Conservation (phyloP, 495 filamentous ascomycete genomes). For the Penicillium atrosanguineum region DNA sequence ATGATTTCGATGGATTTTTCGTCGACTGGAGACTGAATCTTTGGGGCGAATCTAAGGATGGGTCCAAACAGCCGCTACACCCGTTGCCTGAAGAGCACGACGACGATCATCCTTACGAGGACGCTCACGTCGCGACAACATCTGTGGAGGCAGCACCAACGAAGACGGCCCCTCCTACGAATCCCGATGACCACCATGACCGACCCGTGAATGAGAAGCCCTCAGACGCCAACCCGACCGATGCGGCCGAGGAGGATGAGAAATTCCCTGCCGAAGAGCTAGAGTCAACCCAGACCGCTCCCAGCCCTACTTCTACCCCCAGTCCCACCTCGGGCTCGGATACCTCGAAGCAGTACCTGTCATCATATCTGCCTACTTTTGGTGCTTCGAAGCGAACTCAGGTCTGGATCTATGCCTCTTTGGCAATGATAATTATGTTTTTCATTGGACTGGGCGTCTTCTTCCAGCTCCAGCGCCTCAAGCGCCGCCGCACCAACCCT, state of each 20-base stretch:
- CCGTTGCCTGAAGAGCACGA: slow-evolving; percentile 84
- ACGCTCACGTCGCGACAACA: slow-evolving; percentile 52
- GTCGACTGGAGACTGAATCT: slow-evolving; percentile 91
- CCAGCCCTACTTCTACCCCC: slow-evolving; percentile 41
- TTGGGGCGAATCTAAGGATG: slow-evolving; percentile 85
- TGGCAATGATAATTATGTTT: slow-evolving; percentile 82
- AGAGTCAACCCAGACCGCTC: slow-evolving; percentile 28
- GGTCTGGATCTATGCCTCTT: slow-evolving; percentile 89
- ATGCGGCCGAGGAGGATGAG: background rate
- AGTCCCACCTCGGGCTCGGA: slow-evolving; percentile 42
- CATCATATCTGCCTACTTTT: slow-evolving; percentile 92
- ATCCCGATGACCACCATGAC: slow-evolving; percentile 69
- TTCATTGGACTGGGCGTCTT: slow-evolving; percentile 76
- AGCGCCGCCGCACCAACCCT: slow-evolving; percentile 67
- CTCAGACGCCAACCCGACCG: slow-evolving; percentile 2
- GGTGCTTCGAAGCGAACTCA: slow-evolving; percentile 87
- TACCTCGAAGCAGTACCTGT: slow-evolving; percentile 60
- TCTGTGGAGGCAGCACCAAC: slow-evolving; percentile 46
- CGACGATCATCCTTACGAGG: slow-evolving; percentile 71
- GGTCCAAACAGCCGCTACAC: slow-evolving; percentile 62
- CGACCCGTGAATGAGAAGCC: slow-evolving; percentile 70
- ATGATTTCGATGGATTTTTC: slow-evolving; percentile 73
- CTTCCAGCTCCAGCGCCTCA: slow-evolving; percentile 73
- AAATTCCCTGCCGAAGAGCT: slow-evolving; percentile 16
- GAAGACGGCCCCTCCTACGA: slow-evolving; percentile 39